These are phyloP conservation scores for Eimeria praecox DNA, from an alignment of 169 alveolate genomes.

Conservation along the genomic window DNA sequence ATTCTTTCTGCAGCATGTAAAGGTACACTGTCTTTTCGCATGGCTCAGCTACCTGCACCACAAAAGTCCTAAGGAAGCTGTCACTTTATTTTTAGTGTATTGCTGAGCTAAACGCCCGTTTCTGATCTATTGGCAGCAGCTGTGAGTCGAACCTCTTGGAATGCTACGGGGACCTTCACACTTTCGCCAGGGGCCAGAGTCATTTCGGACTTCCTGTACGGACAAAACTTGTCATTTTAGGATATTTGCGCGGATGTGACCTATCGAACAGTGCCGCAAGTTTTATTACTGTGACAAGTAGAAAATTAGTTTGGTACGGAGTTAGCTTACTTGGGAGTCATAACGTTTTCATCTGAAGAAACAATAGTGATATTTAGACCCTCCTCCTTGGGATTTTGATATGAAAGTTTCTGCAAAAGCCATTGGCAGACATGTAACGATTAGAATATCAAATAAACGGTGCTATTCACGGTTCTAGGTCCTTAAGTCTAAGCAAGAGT, in stretches of 20 bases:
- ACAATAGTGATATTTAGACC: background rate
- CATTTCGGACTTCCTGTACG: slow-evolving; percentile 62
- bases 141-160: slow-evolving; percentile 60
- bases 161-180: slow-evolving; percentile 59
- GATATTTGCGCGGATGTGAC: background rate
- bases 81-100: background rate
- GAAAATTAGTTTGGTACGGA: background rate
- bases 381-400: slow-evolving; percentile 47
- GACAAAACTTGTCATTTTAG: background rate
- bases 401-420: slow-evolving; percentile 27
- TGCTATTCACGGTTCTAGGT: background rate
- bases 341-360: slow-evolving; percentile 35
- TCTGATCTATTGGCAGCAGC: background rate
- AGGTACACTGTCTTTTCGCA: slow-evolving; percentile 57
- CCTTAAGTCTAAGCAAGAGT: background rate
- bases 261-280: background rate
- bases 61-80: background rate
- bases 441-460: background rate
- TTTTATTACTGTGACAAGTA: background rate
- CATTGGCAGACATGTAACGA: background rate
- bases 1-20: slow-evolving; percentile 55
- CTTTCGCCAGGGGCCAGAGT: slow-evolving; percentile 70
- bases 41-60: slow-evolving; percentile 57
- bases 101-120: background rate
- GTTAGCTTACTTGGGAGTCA: slow-evolving; percentile 53